These are phyloP conservation scores for Stropharia rugosoannulata DNA, from an alignment of 768 basidiomycete species.

Conservation along the genomic window DNA sequence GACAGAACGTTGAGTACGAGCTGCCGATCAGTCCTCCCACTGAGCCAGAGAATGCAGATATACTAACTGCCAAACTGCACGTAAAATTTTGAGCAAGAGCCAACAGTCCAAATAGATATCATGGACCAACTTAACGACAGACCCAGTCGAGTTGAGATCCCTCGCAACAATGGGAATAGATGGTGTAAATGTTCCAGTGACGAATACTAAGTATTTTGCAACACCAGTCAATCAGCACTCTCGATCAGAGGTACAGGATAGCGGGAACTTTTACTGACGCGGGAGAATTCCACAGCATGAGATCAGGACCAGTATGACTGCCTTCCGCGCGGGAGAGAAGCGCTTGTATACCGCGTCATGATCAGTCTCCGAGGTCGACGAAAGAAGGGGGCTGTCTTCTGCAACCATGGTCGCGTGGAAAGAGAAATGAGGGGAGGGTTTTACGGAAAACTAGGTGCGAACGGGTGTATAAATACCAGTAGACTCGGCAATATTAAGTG, in stretches of 20 bases:
- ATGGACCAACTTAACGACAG: conserved; percentile 50
- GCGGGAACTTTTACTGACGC: conserved; percentile 33
- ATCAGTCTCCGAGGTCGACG: conserved; percentile 2
- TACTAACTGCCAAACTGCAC: conserved; percentile 33
- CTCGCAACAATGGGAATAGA: conserved; percentile 71
- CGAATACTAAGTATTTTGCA: conserved; percentile 50
- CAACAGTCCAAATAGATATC: not conserved
- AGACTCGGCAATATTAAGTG: too few species aligned
- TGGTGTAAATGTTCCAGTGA: conserved; percentile 68
- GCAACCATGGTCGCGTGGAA: conserved; percentile 5
- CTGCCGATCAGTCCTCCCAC: conserved; percentile 32
- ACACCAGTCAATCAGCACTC: not conserved
- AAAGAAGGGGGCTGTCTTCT: conserved; percentile 35
- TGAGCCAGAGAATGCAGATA: conserved; percentile 32
- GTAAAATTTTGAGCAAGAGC: not conserved
- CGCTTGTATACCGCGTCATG: conserved; percentile 49
- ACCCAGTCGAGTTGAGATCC: conserved; percentile 57
- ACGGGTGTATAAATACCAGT: too few species aligned
- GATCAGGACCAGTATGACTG: conserved; percentile 53
- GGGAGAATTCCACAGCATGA: conserved; percentile 64
- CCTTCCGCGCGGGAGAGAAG: conserved; percentile 54
- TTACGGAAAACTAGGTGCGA: too few species aligned
- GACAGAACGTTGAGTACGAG: conserved; percentile 39
- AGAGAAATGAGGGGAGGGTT: too few species aligned
- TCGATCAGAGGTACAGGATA: not conserved